Conservation (phyloP, 495 filamentous ascomycete species). For the Penicillium antarcticum region DNA sequence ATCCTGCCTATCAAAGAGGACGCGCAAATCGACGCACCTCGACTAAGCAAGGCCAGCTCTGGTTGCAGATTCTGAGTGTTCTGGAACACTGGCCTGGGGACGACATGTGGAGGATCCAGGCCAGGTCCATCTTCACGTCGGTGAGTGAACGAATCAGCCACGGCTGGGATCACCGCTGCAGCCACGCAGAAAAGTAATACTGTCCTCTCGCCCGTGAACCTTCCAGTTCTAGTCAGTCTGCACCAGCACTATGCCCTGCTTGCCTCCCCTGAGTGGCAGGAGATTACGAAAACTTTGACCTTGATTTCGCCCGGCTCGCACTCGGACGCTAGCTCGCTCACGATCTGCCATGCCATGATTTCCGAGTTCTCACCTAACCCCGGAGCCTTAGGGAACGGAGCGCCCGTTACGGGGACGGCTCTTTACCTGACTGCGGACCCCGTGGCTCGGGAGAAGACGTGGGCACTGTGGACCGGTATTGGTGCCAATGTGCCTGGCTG, state of each 20-base stretch:
- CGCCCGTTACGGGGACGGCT: constrained; percentile 19
- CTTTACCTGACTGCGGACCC: constrained; percentile 18
- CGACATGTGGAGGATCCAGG: constrained; percentile 18
- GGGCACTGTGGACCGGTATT: constrained; percentile 24
- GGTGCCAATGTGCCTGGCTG: constrained; percentile 20
- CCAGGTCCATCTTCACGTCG: constrained; percentile 20
- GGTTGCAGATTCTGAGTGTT: constrained; percentile 15
- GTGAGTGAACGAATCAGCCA: constrained; percentile 8
- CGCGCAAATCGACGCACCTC: constrained; percentile 16
- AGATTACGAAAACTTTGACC: constrained; percentile 2
- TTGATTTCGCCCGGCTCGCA: constrained; percentile 4
- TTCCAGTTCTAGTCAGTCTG: constrained; percentile 14
- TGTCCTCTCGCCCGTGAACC: not conserved
- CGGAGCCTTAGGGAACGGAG: constrained; percentile 6
- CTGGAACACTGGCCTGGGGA: constrained; percentile 16
- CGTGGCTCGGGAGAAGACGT: constrained; percentile 19
- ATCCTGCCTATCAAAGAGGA: constrained; percentile 20
- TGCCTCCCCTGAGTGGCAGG: constrained; percentile 19
- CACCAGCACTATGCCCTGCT: constrained; percentile 22
- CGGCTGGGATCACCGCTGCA: not conserved
- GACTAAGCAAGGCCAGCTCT: constrained; percentile 14
- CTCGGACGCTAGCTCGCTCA: constrained; percentile 8
- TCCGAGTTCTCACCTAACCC: constrained; percentile 16
- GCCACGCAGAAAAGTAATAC: not conserved
- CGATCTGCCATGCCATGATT: constrained; percentile 24